Evolutionary conservation across 257 asterid species (phyloP).

Genomic region (Gentiana macrophylla): DNA sequence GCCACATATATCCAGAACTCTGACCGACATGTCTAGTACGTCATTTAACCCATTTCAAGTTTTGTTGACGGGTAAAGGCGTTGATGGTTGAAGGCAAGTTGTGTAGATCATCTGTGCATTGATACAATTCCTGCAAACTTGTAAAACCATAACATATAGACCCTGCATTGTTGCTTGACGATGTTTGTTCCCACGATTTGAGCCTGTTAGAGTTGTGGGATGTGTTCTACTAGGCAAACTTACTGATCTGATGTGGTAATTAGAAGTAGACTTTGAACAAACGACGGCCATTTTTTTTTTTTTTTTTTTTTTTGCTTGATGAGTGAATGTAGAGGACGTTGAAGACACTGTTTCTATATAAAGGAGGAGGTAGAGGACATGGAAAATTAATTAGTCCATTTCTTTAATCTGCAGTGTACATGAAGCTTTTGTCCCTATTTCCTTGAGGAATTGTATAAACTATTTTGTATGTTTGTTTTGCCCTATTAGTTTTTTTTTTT

Average conservation of each 20-base stretch:
- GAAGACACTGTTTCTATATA: slow-evolving; percentile 4
- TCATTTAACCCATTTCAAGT: slow-evolving; percentile 13
- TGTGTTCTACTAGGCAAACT: slow-evolving; percentile 30
- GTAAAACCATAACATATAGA: slow-evolving; percentile 8
- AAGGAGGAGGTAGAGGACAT: neutral
- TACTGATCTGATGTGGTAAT: slow-evolving; percentile 16
- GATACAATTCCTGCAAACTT: slow-evolving; percentile 14
- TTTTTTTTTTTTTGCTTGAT: too few relatives aligned
- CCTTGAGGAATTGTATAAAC: too few relatives aligned
- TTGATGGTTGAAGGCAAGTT: slow-evolving; percentile 16
- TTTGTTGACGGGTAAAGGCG: slow-evolving; percentile 13
- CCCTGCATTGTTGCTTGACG: slow-evolving; percentile 3
- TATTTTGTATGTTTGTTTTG: too few relatives aligned
- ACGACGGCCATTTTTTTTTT: slow-evolving; percentile 12
- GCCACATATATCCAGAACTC: slow-evolving; percentile 22
- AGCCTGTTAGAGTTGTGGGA: slow-evolving; percentile 20
- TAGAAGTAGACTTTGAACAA: slow-evolving; percentile 13
- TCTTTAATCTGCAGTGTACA: slow-evolving; percentile 4
- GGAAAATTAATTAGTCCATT: neutral
- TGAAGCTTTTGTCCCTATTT: too few relatives aligned
- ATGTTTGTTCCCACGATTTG: slow-evolving; percentile 2
- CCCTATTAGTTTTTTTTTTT: too few relatives aligned
- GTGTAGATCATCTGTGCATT: slow-evolving; percentile 21
- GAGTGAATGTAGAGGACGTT: neutral
- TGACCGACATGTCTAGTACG: slow-evolving; percentile 18